Base-by-base conservation (phyloP, 2,329 filamentous ascomycete genomes). In the Knoxdaviesia proteae region DNA sequence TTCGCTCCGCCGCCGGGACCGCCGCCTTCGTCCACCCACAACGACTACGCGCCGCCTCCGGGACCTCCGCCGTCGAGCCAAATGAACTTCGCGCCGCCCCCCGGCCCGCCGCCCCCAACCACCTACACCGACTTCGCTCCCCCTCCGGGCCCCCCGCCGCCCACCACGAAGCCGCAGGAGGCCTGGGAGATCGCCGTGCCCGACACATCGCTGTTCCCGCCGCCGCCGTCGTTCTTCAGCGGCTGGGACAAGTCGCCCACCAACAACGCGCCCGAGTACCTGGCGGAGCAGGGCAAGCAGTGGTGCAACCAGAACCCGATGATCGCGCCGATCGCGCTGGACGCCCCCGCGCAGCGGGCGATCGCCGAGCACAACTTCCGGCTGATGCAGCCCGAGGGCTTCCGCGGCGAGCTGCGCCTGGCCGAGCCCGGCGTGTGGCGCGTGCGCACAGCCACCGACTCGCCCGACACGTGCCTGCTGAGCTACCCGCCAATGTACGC, bases 181-280 rank as follows among this genome's bases (percentile, higher is more conserved):
- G 46, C 50, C 34, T 86, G 81, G 81, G 66, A 76, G 49, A 53
- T 68, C 6, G 70, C 76, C 3, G 77, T 84, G 1, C 79, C 80
- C 0, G 80, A 86, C 55, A 84, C 74, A 1, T 65, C 78, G 1
- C 65, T 81, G 7, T 71, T 86, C 38, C 80, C 80, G 1, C 80
- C 80, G 0, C 81, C 81, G 1, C 81, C 81, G 0, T 69, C 70
- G 32, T 67, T 84, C 53, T 75, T 74, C 57, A 60, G 59, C 43
- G 71, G 71, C 40, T 74, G 74, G 51, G 73, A 81, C 46, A 60
- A 57, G 33, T 84, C 79, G 8, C 73, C 75, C 0, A 68, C 77
- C 3, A 76, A 73, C 53, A 88, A 88, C 56, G 77, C 82, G 1
- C 69, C 69, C 3, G 67, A 70, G 49, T 64, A 66, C 41, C 71